A percentile compares a stretch with the other conserved stretches of the same genome.
phyloP scores from a whole-genome alignment of 2,329 filamentous ascomycete genomes.

The Graphilbum ipis-grandicollis region DNA sequence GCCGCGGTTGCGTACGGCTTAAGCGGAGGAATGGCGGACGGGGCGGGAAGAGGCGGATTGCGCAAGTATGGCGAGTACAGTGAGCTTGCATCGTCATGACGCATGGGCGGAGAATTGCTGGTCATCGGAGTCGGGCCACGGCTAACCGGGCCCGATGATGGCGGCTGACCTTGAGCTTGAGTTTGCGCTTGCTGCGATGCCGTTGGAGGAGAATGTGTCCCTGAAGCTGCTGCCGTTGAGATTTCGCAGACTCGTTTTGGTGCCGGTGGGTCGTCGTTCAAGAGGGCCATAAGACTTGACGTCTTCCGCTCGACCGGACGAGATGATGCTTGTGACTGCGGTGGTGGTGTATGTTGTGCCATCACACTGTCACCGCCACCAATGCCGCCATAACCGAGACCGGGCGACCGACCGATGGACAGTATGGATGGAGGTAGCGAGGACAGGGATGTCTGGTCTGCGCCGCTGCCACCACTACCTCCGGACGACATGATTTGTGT shows the following conservation, averaged over 20 bases:
- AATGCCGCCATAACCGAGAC: too few species aligned
- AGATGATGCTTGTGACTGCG: conserved; percentile 17
- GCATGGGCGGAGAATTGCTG: conserved; percentile 26
- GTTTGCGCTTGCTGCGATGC: conserved; percentile 34
- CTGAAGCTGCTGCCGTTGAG: conserved; percentile 10
- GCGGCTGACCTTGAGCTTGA: conserved; percentile 16
- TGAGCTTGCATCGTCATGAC: conserved; percentile 24
- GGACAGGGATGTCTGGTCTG: too few species aligned
- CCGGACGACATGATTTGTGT: conserved; percentile 7
- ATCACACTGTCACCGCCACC: too few species aligned
- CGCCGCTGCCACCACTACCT: too few species aligned
- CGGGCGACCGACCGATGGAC: too few species aligned
- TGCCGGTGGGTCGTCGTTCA: conserved; percentile 41
- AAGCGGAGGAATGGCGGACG: conserved; percentile 33
- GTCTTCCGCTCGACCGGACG: conserved; percentile 36
- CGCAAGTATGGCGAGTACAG: conserved; percentile 29
- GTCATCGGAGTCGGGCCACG: too few species aligned
- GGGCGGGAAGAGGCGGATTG: conserved; percentile 15
- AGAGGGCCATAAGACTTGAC: conserved; percentile 43
- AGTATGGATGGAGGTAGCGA: too few species aligned
- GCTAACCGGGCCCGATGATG: too few species aligned
- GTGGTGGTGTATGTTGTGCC: too few species aligned
- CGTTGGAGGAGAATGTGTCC: too few species aligned
- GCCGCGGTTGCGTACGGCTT: conserved; percentile 28
- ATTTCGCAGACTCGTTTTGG: conserved; percentile 35